Evolutionary conservation across 2,329 filamentous ascomycete species (phyloP).

Genomic region (Cladorrhinum sp.): DNA sequence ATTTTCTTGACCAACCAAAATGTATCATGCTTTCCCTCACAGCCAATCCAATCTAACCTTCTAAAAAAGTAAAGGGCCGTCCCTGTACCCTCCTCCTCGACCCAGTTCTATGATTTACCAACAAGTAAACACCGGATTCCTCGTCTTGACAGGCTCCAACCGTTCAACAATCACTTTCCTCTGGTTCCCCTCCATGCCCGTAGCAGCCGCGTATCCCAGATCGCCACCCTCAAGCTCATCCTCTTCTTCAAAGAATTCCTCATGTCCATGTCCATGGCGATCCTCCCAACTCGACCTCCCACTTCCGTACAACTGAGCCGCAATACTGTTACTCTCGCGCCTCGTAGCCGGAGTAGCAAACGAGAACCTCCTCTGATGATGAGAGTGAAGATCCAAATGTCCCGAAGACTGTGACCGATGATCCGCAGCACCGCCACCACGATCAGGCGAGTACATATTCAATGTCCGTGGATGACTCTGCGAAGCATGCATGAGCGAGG

Average conservation of each 20-base stretch:
- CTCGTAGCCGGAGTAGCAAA: conserved; percentile 48
- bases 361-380: conserved; percentile 52
- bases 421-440: conserved; percentile 17
- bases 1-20: no score
- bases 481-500: conserved; percentile 21
- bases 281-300: conserved; percentile 24
- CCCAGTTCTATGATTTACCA: conserved; percentile 55
- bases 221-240: conserved; percentile 81
- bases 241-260: conserved; percentile 50
- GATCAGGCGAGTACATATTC: conserved; percentile 32
- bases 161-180: conserved; percentile 96
- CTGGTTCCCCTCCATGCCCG: conserved; percentile 87
- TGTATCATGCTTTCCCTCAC: not conserved
- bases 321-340: conserved; percentile 49
- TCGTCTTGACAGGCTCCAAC: conserved; percentile 90
- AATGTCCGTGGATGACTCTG: conserved; percentile 24
- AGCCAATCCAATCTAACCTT: not conserved
- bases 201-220: conserved; percentile 88
- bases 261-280: conserved; percentile 54
- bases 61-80: not conserved
- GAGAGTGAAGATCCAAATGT: conserved; percentile 30
- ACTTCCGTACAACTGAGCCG: conserved; percentile 48
- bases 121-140: conserved; percentile 96
- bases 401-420: not conserved
- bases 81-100: not conserved